Evolutionary conservation across 208 protist genomes (phyloP).

Genomic region (Porcisia deanei): DNA sequence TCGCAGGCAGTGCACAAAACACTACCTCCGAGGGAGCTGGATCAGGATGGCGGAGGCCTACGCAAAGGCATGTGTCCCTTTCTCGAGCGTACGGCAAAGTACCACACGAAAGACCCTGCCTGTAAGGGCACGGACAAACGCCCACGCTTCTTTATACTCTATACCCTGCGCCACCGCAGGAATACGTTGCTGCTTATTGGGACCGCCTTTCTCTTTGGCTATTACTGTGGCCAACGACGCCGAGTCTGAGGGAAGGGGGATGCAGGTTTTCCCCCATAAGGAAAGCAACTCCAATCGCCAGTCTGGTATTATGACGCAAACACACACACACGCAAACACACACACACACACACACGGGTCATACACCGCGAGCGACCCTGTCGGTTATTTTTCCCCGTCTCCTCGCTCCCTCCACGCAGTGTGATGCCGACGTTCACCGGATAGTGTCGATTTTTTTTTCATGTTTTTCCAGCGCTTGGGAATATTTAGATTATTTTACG

Average conservation of each 20-base stretch:
- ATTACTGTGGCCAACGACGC: conserved; percentile 8
- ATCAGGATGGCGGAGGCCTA: conserved; percentile 21
- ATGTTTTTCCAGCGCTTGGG: too few relatives aligned
- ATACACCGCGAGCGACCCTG: too few relatives aligned
- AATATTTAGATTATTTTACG: too few relatives aligned
- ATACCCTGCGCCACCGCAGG: conserved; percentile 27
- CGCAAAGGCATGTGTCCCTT: conserved; percentile 58
- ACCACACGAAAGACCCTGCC: conserved; percentile 14
- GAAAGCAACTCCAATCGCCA: too few relatives aligned
- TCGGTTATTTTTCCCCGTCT: too few relatives aligned
- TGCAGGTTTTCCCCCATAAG: background rate
- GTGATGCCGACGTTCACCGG: too few relatives aligned
- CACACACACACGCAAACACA: too few relatives aligned
- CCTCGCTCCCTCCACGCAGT: too few relatives aligned
- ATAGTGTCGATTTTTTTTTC: too few relatives aligned
- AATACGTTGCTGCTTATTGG: conserved; percentile 28
- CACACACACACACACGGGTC: too few relatives aligned
- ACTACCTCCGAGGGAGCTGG: conserved; percentile 8
- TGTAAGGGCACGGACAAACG: conserved; percentile 2
- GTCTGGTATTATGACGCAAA: too few relatives aligned
- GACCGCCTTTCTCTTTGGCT: conserved; percentile 44
- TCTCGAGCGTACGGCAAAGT: conserved; percentile 16
- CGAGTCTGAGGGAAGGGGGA: background rate
- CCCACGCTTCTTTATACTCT: conserved; percentile 48
- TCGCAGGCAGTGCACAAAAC: conserved; percentile 11